Evolutionary conservation across 2,329 filamentous ascomycete species (phyloP).

Genomic region (Paecilomyces sp.): DNA sequence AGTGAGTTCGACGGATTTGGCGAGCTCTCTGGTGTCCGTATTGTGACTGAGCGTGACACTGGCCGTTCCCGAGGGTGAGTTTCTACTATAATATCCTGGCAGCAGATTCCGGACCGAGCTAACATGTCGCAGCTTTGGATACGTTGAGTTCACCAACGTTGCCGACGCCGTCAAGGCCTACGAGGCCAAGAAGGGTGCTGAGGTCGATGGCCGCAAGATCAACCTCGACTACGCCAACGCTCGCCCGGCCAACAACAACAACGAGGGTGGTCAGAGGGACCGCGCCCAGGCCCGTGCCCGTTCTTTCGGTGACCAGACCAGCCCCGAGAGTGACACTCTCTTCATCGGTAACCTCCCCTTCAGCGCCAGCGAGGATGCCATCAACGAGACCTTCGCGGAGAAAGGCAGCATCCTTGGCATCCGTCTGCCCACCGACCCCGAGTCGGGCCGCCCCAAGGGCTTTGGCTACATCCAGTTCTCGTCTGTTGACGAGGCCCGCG

Average conservation of each 20-base stretch:
- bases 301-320: slow-evolving; percentile 68
- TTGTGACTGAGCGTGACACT: slow-evolving; percentile 74
- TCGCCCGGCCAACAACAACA: slow-evolving; percentile 47
- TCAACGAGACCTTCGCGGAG: slow-evolving; percentile 67
- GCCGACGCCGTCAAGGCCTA: slow-evolving; percentile 65
- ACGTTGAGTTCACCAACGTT: slow-evolving; percentile 72
- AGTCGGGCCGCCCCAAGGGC: slow-evolving; percentile 78
- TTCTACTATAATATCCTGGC: background rate
- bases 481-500: slow-evolving; percentile 74
- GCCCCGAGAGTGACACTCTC: slow-evolving; percentile 75
- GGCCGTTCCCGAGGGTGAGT: slow-evolving; percentile 74
- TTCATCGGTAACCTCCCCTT: slow-evolving; percentile 91
- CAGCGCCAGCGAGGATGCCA: slow-evolving; percentile 67
- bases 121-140: slow-evolving; percentile 59
- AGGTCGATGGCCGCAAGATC: slow-evolving; percentile 66
- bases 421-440: slow-evolving; percentile 80
- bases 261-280: slow-evolving; percentile 54
- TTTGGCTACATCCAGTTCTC: slow-evolving; percentile 86
- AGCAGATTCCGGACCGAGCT: slow-evolving; percentile 4
- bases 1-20: slow-evolving; percentile 76
- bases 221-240: slow-evolving; percentile 73
- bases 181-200: slow-evolving; percentile 64
- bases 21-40: slow-evolving; percentile 63
- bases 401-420: slow-evolving; percentile 67
- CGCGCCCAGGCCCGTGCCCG: slow-evolving; percentile 48